phyloP scores from a whole-genome alignment of 169 alveolate species.

The Plasmodium gonderi region DNA sequence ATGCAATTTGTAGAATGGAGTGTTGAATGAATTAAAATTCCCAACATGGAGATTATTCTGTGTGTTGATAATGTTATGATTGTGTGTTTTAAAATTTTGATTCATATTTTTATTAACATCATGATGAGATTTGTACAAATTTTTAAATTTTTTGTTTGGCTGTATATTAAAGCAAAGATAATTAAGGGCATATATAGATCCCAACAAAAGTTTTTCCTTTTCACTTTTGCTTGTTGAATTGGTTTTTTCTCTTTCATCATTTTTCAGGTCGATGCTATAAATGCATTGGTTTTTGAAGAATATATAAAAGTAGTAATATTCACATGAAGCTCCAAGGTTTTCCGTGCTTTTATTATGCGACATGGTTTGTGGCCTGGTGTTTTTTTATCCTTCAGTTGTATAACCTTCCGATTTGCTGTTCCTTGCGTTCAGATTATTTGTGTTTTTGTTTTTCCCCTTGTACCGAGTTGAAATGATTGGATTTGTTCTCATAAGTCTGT shows the following conservation, averaged over 20 bases:
- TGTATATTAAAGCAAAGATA: slow-evolving; percentile 71
- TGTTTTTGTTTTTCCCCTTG: background rate
- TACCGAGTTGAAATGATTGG: no score
- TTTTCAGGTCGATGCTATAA: slow-evolving; percentile 42
- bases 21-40: slow-evolving; percentile 50
- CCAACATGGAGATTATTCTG: slow-evolving; percentile 64
- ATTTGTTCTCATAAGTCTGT: no score
- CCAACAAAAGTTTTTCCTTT: slow-evolving; percentile 42
- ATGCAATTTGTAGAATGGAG: slow-evolving; percentile 64
- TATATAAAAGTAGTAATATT: slow-evolving; percentile 59
- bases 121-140: slow-evolving; percentile 23
- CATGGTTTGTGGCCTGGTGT: background rate
- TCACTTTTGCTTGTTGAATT: slow-evolving; percentile 26
- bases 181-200: slow-evolving; percentile 69
- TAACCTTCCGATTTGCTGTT: background rate
- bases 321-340: slow-evolving; percentile 6
- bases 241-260: slow-evolving; percentile 30
- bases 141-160: slow-evolving; percentile 69
- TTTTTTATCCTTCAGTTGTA: background rate
- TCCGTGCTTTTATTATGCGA: slow-evolving; percentile 21
- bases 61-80: slow-evolving; percentile 20
- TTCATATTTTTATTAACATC: slow-evolving; percentile 33
- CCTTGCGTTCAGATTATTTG: background rate
- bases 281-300: slow-evolving; percentile 70
- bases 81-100: slow-evolving; percentile 10